Percentiles rank a stretch among this genome's conserved stretches.
These are phyloP conservation scores for Calonectria pteridis DNA, from an alignment of 2,329 filamentous ascomycete genomes.

Conservation along the genomic window DNA sequence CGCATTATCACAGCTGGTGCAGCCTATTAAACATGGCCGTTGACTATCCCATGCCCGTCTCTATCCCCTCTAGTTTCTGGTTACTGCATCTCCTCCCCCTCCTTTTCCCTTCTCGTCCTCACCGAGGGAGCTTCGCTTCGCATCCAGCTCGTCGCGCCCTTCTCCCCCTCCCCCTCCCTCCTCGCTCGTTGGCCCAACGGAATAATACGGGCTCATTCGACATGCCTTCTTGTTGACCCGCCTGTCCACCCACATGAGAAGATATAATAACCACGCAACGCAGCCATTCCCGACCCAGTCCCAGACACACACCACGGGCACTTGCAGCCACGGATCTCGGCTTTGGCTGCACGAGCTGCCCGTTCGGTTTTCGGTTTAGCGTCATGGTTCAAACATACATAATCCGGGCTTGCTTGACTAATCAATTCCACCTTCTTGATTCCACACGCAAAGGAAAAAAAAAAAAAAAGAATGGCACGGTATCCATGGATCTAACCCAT, in stretches of 20 bases:
- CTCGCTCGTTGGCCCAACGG: background rate
- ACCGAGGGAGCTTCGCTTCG: background rate
- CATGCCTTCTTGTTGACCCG: background rate
- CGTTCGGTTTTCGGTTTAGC: constrained; percentile 4
- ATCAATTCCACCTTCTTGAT: background rate
- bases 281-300: background rate
- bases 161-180: background rate
- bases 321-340: constrained; percentile 5
- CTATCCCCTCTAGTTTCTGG: background rate
- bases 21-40: constrained; percentile 1
- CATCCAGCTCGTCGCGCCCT: background rate
- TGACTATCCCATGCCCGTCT: constrained; percentile 13
- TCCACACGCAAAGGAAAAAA: background rate
- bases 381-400: background rate
- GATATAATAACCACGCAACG: background rate
- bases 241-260: background rate
- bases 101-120: constrained; percentile 15
- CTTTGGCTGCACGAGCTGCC: background rate
- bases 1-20: background rate
- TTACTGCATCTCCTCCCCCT: constrained; percentile 11
- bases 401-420: background rate
- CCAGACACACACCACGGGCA: background rate
- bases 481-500: background rate
- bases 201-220: background rate
- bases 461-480: background rate